A percentile compares a stretch with the other conserved stretches of the same genome.
Conservation (phyloP, 1,139 yeast species). For the Hansenula sp. region DNA sequence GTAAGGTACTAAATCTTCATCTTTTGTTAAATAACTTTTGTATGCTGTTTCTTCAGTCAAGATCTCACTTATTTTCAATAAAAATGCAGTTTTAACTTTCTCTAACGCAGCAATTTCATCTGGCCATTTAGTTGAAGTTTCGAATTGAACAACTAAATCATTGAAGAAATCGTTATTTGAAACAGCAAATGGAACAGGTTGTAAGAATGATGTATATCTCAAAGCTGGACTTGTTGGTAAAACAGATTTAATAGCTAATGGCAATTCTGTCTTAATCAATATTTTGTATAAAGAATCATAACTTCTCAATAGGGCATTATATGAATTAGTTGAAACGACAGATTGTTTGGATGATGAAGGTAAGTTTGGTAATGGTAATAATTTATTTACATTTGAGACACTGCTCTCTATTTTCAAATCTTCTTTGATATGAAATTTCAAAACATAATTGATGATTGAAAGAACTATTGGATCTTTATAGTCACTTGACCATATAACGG, state of each 20-base stretch:
- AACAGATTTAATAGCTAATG: slow-evolving; percentile 67
- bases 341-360: slow-evolving; percentile 54
- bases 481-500: slow-evolving; percentile 80
- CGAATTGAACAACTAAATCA: slow-evolving; percentile 80
- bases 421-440: slow-evolving; percentile 58
- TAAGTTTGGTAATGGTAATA: slow-evolving; percentile 56
- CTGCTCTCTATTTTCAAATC: slow-evolving; percentile 38
- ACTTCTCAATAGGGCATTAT: slow-evolving; percentile 52
- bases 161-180: slow-evolving; percentile 80
- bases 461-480: slow-evolving; percentile 61
- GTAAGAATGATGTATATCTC: slow-evolving; percentile 67
- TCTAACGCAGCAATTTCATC: slow-evolving; percentile 84
- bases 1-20: slow-evolving; percentile 58
- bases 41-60: slow-evolving; percentile 50
- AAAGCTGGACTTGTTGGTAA: slow-evolving; percentile 69
- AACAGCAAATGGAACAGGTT: slow-evolving; percentile 79
- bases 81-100: slow-evolving; percentile 84
- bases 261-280: slow-evolving; percentile 46
- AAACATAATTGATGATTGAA: slow-evolving; percentile 58
- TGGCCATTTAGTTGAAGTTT: slow-evolving; percentile 92
- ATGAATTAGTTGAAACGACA: slow-evolving; percentile 47
- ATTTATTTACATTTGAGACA: slow-evolving; percentile 40
- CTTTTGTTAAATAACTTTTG: slow-evolving; percentile 54
- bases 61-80: slow-evolving; percentile 65
- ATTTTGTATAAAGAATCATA: slow-evolving; percentile 63